phyloP scores from a whole-genome alignment of 176 grass and related monocot species.

The Pharus latifolius region DNA sequence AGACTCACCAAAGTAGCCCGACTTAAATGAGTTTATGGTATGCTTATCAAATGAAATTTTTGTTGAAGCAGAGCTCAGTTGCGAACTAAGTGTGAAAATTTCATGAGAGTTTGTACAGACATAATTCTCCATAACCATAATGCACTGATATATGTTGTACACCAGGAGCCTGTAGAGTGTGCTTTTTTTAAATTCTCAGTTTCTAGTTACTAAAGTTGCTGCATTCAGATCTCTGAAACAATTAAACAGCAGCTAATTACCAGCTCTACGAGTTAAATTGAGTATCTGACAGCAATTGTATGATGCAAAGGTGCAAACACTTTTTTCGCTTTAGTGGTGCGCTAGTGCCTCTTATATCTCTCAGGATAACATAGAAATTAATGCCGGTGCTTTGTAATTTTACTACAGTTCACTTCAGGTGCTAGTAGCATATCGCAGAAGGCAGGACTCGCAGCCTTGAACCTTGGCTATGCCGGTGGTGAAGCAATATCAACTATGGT shows the following conservation, averaged over 20 bases:
- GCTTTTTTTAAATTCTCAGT: background rate
- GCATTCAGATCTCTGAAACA: background rate
- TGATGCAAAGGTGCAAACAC: background rate
- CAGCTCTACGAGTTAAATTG: background rate
- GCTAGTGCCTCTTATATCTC: background rate
- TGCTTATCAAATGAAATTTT: too few relatives aligned
- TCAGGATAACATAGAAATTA: slow-evolving; percentile 4
- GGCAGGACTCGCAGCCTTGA: slow-evolving; percentile 84
- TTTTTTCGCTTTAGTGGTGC: too few relatives aligned
- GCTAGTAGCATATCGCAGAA: slow-evolving; percentile 97
- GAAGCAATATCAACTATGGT: slow-evolving; percentile 84
- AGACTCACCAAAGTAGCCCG: too few relatives aligned
- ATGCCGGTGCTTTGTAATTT: background rate
- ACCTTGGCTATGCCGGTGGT: slow-evolving; percentile 80
- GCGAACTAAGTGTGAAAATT: too few relatives aligned
- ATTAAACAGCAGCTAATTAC: background rate
- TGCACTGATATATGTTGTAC: too few relatives aligned
- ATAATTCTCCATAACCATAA: too few relatives aligned
- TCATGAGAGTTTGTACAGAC: too few relatives aligned
- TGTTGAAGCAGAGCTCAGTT: too few relatives aligned
- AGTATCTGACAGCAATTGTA: background rate
- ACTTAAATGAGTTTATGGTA: too few relatives aligned
- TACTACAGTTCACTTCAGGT: slow-evolving; percentile 68
- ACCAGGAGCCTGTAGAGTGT: too few relatives aligned
- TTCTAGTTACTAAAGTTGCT: background rate